These are phyloP conservation scores for Pleurotus sapidus DNA, from an alignment of 768 basidiomycete genomes.

Conservation along the genomic window DNA sequence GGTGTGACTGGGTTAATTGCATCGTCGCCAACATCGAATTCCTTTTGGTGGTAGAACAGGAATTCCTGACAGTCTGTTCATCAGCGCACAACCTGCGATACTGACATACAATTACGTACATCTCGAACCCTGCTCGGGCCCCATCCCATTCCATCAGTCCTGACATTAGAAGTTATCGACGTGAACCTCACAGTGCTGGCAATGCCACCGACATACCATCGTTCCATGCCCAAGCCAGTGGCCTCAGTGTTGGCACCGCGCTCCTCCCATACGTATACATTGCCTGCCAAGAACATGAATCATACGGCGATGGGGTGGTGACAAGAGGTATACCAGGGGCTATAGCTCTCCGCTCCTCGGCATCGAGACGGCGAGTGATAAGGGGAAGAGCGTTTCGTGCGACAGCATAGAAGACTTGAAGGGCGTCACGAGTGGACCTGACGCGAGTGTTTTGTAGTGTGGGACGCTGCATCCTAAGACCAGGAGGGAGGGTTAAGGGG, in stretches of 20 bases:
- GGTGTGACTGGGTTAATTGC: slow-evolving; percentile 59
- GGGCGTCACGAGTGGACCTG: slow-evolving; percentile 76
- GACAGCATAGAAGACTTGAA: slow-evolving; percentile 78
- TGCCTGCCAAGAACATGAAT: slow-evolving; percentile 35
- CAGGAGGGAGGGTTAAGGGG: slow-evolving; percentile 14
- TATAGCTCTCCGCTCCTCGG: slow-evolving; percentile 75
- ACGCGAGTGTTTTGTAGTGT: slow-evolving; percentile 76
- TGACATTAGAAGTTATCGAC: slow-evolving; percentile 14
- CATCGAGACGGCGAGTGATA: slow-evolving; percentile 79
- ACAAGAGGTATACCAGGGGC: slow-evolving; percentile 28
- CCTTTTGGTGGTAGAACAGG: slow-evolving; percentile 81
- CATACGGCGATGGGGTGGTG: background rate
- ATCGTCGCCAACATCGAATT: slow-evolving; percentile 57
- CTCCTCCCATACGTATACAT: slow-evolving; percentile 89
- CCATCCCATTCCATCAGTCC: slow-evolving; percentile 75
- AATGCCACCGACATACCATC: slow-evolving; percentile 47
- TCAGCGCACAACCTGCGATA: slow-evolving; percentile 13
- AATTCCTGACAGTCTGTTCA: slow-evolving; percentile 55
- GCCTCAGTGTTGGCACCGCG: slow-evolving; percentile 79
- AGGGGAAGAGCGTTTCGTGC: slow-evolving; percentile 65
- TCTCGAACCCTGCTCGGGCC: slow-evolving; percentile 68
- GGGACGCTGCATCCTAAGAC: slow-evolving; percentile 63
- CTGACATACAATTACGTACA: slow-evolving; percentile 35
- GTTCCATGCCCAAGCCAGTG: slow-evolving; percentile 83
- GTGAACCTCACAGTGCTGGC: slow-evolving; percentile 6